Evolutionary conservation across 1,284 basidiomycete genomes (phyloP).

Genomic region (Agaricales sp.): DNA sequence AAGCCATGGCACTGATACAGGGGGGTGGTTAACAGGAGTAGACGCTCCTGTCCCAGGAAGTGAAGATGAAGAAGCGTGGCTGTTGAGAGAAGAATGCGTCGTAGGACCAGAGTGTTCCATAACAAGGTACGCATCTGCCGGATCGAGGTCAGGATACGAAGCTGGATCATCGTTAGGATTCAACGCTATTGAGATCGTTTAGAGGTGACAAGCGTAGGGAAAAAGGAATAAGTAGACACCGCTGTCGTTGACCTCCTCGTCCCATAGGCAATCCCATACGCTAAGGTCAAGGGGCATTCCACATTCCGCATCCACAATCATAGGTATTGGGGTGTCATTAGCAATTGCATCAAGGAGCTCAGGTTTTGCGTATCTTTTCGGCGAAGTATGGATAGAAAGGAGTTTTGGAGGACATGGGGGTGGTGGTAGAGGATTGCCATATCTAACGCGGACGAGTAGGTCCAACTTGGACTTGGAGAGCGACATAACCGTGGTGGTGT

Average conservation of each 20-base stretch:
- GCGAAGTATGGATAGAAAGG: slow-evolving; percentile 78
- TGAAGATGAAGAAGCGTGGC: slow-evolving; percentile 20
- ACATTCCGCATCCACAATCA: slow-evolving; percentile 90
- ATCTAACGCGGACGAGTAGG: slow-evolving; percentile 84
- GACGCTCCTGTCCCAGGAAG: not conserved
- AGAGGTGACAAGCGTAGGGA: slow-evolving; percentile 6
- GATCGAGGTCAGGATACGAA: slow-evolving; percentile 54
- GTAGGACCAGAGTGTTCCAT: slow-evolving; percentile 35
- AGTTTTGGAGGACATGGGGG: slow-evolving; percentile 94
- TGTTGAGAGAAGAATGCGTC: slow-evolving; percentile 22
- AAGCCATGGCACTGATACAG: slow-evolving; percentile 79
- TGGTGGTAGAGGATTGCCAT: slow-evolving; percentile 84
- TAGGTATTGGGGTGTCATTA: slow-evolving; percentile 73
- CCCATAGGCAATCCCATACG: slow-evolving; percentile 75
- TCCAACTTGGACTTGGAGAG: slow-evolving; percentile 50
- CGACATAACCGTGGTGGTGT: not conserved
- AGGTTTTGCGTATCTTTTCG: slow-evolving; percentile 76
- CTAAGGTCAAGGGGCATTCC: slow-evolving; percentile 90
- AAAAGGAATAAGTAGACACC: slow-evolving; percentile 32
- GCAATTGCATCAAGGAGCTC: slow-evolving; percentile 77
- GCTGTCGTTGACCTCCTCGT: slow-evolving; percentile 61
- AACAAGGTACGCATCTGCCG: slow-evolving; percentile 62
- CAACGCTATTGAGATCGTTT: slow-evolving; percentile 30
- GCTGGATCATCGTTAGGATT: slow-evolving; percentile 48
- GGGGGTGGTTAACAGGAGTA: slow-evolving; percentile 15